Evolutionary conservation across 257 asterid species (phyloP), one percentile per base, ranked within the genome.

Genomic region (Catharanthus roseus): DNA sequence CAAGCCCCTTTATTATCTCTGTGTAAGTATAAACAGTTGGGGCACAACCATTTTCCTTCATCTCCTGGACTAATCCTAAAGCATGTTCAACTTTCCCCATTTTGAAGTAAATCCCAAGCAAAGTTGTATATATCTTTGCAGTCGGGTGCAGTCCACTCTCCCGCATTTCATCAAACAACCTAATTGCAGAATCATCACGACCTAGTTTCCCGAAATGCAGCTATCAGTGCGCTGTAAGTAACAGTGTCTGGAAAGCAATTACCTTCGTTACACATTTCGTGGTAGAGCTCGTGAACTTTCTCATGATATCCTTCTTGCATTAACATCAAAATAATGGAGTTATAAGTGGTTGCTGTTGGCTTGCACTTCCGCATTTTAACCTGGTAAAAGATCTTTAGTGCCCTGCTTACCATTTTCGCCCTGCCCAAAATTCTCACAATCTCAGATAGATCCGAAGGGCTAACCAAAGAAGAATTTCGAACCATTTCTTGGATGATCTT

Each of bases 11-110:
- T 50, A 92, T 83, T 75, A 92, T 68, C 77, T 90, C 95, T 0
- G 98, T 92, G 74, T 88, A 88, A 2, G 98, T 88, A 75, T 92
- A 92, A 53, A 92, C 97, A 36, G 91, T 90, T 23, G 83, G 95
- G 15, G 75, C 60, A 79, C 96, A 90, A 6, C 91, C 89, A 3
- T 54, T 75, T 24, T 77, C 84, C 77, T 82, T 88, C 98, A 92
- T 92, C 86, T 90, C 90, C 79, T 67, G 71, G 69, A 85, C 88
- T 77, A 92, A 77, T 56, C 78, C 86, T 67, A 90, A 76, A 49
- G 96, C 97, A 77, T 77, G 70, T 56, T 90, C 96, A 31, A 78
- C 82, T 76, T 77, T 74, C 15, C 93, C 90, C 70, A 84, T 68
- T 74, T 86, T 88, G 71, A 90, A 92, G 79, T 85, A 80, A 71